phyloP scores from a whole-genome alignment of 148 eudicot genomes.

The Dianthus caryophyllus region DNA sequence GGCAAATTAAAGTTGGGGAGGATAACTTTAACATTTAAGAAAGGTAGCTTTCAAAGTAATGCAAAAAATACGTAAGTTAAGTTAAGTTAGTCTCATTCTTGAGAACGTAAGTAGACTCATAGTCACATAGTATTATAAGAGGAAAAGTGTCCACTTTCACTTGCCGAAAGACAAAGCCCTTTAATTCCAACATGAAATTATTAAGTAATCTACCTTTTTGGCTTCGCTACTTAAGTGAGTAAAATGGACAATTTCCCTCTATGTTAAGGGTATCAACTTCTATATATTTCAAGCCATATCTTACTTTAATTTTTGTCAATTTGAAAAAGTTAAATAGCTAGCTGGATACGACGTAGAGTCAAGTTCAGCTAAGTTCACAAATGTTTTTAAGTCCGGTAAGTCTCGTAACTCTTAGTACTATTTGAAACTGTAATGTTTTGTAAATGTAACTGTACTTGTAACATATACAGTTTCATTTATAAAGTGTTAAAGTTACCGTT shows the following conservation, averaged over 20 bases:
- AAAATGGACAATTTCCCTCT: conserved; percentile 26
- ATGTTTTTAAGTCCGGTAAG: too few species aligned
- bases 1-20: too few species aligned
- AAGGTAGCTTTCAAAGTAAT: not conserved
- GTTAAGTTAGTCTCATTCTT: not conserved
- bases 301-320: conserved; percentile 3
- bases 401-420: too few species aligned
- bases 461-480: too few species aligned
- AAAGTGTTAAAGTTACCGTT: too few species aligned
- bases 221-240: conserved; percentile 22
- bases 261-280: conserved; percentile 18
- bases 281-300: conserved; percentile 17
- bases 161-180: conserved; percentile 17
- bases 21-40: not conserved
- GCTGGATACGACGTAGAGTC: too few species aligned
- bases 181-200: conserved; percentile 17
- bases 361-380: too few species aligned
- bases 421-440: too few species aligned
- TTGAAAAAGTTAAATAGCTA: conserved; percentile 6
- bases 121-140: not conserved
- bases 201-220: conserved; percentile 20
- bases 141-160: conserved; percentile 16
- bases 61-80: not conserved
- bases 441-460: too few species aligned
- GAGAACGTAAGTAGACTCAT: conserved; percentile 3